phyloP scores from a whole-genome alignment of 2,329 filamentous ascomycete genomes.

The Paracoccidioides lutzii region DNA sequence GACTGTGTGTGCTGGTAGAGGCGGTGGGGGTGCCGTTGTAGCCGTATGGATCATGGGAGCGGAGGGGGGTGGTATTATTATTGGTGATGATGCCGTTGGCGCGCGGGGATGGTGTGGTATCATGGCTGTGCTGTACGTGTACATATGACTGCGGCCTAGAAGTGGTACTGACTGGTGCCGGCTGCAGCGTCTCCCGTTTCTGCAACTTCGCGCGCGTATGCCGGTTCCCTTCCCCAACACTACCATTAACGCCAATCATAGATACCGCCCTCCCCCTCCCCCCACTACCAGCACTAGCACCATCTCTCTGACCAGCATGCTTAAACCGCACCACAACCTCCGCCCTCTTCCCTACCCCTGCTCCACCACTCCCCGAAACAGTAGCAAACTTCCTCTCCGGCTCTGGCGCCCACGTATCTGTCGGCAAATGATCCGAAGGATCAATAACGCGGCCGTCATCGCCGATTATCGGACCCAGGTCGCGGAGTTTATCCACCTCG shows the following conservation, averaged over 20 bases:
- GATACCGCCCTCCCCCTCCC: too few species aligned
- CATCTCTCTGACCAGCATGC: constrained; percentile 18
- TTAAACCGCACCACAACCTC: constrained; percentile 38
- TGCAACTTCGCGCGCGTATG: too few species aligned
- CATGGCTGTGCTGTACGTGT: neutral
- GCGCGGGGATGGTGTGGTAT: neutral
- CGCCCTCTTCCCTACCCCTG: constrained; percentile 23
- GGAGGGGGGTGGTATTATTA: constrained; percentile 10
- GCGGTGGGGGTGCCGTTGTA: constrained; percentile 10
- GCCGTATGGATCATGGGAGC: constrained; percentile 14
- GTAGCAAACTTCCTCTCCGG: constrained; percentile 42
- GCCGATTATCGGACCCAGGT: constrained; percentile 47
- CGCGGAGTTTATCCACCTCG: constrained; percentile 27
- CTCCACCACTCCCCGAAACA: too few species aligned
- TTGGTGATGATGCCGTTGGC: constrained; percentile 13
- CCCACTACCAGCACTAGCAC: too few species aligned
- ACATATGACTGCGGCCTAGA: constrained; percentile 9
- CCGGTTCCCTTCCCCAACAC: too few species aligned
- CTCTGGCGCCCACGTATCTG: constrained; percentile 54
- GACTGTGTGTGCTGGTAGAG: constrained; percentile 13
- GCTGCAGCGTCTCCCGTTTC: too few species aligned
- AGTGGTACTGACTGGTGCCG: neutral
- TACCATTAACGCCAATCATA: too few species aligned
- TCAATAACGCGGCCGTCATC: constrained; percentile 53
- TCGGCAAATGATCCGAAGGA: constrained; percentile 52